These are phyloP conservation scores for Fusarium papillatum DNA, from an alignment of 2,329 filamentous ascomycete species.

Conservation along the genomic window DNA sequence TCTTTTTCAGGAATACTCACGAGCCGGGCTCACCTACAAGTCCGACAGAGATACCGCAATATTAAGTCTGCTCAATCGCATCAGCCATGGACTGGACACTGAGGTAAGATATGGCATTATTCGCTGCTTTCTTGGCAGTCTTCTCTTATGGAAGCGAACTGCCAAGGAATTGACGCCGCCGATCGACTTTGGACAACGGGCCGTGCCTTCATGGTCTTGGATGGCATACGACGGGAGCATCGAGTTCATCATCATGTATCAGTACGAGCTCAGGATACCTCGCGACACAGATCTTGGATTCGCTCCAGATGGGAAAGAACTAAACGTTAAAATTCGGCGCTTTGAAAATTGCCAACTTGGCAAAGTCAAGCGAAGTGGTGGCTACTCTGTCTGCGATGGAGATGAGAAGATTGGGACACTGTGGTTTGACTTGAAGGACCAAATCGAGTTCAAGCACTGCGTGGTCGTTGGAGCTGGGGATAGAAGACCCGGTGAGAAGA, in stretches of 20 bases:
- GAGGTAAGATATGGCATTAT: not conserved
- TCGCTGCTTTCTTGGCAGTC: not conserved
- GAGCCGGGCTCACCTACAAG: not conserved
- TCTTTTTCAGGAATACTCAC: not conserved
- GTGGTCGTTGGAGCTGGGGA: not conserved
- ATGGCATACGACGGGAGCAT: not conserved
- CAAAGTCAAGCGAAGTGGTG: constrained; percentile 6
- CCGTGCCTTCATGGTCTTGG: not conserved
- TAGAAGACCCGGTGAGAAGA: not conserved
- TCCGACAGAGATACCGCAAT: not conserved
- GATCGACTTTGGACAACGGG: not conserved
- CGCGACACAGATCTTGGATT: not conserved
- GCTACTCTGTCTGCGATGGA: not conserved
- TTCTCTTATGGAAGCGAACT: not conserved
- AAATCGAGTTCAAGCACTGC: not conserved
- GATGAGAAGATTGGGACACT: not conserved
- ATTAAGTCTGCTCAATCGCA: not conserved
- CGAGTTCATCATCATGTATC: not conserved
- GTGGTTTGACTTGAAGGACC: not conserved
- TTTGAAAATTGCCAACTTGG: not conserved
- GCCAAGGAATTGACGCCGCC: not conserved
- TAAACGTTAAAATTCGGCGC: not conserved
- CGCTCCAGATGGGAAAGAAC: not conserved
- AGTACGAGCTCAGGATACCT: not conserved
- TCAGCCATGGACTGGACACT: not conserved